Evolutionary conservation across 2,329 filamentous ascomycete species (phyloP), one percentile per base, ranked within the genome.

Genomic region (Grosmannia huntii): DNA sequence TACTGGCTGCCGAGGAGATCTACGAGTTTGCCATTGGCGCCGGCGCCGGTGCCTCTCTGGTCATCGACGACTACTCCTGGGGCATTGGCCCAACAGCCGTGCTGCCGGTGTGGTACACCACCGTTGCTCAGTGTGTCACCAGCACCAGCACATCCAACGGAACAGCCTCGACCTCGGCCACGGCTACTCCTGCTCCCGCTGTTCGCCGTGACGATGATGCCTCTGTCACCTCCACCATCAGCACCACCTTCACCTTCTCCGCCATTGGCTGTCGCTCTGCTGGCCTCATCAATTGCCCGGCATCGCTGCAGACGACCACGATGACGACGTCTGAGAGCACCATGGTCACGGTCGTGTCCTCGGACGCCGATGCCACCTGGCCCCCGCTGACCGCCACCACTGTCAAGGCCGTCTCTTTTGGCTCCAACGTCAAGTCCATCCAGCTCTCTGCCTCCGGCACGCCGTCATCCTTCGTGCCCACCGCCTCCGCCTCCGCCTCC

Each of bases 11-110:
- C 5, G 68, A 74, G 11, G 74, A 83, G 61, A 69, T 71, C 1
- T 83, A 80, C 64, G 68, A 73, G 12, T 64, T 84, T 12, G 79
- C 73, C 0, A 62, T 84, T 0, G 81, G 80, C 19, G 80, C 77
- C 5, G 71, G 70, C 1, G 79, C 78, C 5, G 81, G 80, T 1
- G 80, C 79, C 0, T 77, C 76, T 0, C 63, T 83, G 0, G 72
- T 67, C 2, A 55, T 81, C 5, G 68, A 66, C 1, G 61, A 63
- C 0, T 63, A 74, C 16, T 75, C 72, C 0, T 84, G 77, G 76
- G 81, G 79, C 0, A 78, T 78, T 0, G 65, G 70, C 0, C 73
- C 76, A 0, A 65, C 68, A 23, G 77, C 74, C 0, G 71, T 73
- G 12, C 71, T 76, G 3, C 76, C 79, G 0, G 69, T 84, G 48